phyloP scores from a whole-genome alignment of 2,329 filamentous ascomycete species.

The Cordyceps javanica region DNA sequence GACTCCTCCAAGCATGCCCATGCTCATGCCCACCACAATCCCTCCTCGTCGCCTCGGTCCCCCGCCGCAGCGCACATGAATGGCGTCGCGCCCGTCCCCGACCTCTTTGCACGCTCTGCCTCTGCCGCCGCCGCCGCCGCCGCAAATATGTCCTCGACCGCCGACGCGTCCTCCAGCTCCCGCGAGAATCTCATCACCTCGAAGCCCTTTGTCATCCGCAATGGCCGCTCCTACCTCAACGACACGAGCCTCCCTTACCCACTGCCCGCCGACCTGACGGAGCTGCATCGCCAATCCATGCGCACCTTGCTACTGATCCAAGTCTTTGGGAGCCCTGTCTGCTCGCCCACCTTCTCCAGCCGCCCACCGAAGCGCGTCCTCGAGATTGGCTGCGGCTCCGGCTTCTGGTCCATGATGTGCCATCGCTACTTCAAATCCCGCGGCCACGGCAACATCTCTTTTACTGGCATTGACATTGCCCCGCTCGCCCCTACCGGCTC shows the following conservation, averaged over 20 bases:
- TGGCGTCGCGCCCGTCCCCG: conserved; percentile 31
- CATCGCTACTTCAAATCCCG: conserved; percentile 68
- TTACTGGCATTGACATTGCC: conserved; percentile 77
- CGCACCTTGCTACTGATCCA: conserved; percentile 76
- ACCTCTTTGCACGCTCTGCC: conserved; percentile 21
- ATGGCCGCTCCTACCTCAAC: conserved; percentile 77
- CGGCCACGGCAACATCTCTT: conserved; percentile 64
- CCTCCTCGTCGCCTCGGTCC: conserved; percentile 12
- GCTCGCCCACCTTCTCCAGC: conserved; percentile 59
- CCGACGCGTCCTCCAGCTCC: conserved; percentile 32
- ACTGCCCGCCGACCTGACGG: conserved; percentile 79
- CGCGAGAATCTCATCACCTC: conserved; percentile 33
- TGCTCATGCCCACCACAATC: not conserved
- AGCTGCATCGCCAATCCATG: conserved; percentile 81
- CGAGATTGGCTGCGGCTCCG: conserved; percentile 82
- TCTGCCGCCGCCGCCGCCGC: conserved; percentile 18
- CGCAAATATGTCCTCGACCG: conserved; percentile 43
- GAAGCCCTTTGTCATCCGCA: conserved; percentile 61
- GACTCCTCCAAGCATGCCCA: conserved; percentile 5
- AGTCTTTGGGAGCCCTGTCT: conserved; percentile 74
- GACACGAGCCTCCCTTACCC: conserved; percentile 70
- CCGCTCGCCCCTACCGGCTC: conserved; percentile 51
- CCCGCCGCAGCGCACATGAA: conserved; percentile 25
- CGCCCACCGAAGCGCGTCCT: conserved; percentile 71
- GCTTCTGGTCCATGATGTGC: conserved; percentile 85